Conservation (phyloP, 1,284 basidiomycete species). For the Cryptococcus sp. region DNA sequence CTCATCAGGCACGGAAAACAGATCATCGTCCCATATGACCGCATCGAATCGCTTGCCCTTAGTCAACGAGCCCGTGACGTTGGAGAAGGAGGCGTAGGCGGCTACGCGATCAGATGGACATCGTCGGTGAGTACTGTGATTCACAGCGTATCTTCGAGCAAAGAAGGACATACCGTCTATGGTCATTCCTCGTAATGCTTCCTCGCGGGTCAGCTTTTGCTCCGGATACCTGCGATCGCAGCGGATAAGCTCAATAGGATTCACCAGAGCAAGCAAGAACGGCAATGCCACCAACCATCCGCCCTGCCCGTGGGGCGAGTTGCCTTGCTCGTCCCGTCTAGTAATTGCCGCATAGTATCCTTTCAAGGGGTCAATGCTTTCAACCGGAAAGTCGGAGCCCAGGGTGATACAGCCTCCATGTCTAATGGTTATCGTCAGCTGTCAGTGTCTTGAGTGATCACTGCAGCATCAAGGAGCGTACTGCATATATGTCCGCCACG, state of each 20-base stretch:
- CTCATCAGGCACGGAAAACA: slow-evolving; percentile 64
- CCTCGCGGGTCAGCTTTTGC: slow-evolving; percentile 69
- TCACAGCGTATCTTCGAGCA: no score
- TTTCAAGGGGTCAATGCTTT: slow-evolving; percentile 56
- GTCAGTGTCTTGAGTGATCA: slow-evolving; percentile 54
- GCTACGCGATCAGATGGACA: slow-evolving; percentile 42
- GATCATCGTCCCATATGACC: slow-evolving; percentile 75
- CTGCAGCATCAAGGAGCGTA: slow-evolving; percentile 49
- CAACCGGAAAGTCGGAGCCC: slow-evolving; percentile 90
- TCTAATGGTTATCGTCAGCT: slow-evolving; percentile 50
- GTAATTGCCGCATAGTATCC: slow-evolving; percentile 87
- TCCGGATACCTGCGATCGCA: slow-evolving; percentile 63
- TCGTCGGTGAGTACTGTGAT: no score
- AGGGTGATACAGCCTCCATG: slow-evolving; percentile 65
- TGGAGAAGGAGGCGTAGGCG: slow-evolving; percentile 79
- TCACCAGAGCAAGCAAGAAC: neutral
- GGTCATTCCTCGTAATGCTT: slow-evolving; percentile 73
- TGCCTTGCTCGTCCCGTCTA: slow-evolving; percentile 66
- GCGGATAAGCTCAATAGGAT: neutral
- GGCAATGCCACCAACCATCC: slow-evolving; percentile 66
- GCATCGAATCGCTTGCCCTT: slow-evolving; percentile 82
- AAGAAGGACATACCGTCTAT: slow-evolving; percentile 58
- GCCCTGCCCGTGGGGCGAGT: slow-evolving; percentile 73
- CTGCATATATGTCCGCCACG: slow-evolving; percentile 76
- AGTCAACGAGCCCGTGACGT: slow-evolving; percentile 65